Conservation (phyloP, 1,139 yeast species). For the Saccharomyces hybrid region DNA sequence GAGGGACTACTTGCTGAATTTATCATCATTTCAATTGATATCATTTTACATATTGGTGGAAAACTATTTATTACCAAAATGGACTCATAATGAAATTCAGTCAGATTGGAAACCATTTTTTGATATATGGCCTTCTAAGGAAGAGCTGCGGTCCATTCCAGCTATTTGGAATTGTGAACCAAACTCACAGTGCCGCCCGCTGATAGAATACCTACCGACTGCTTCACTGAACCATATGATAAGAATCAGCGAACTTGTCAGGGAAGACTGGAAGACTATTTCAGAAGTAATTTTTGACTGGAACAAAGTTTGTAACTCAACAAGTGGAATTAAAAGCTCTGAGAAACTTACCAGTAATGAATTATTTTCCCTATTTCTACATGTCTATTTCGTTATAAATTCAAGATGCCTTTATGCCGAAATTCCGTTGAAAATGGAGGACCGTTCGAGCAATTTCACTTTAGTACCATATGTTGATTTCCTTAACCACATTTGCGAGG, state of each 20-base stretch:
- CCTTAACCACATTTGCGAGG: constrained; percentile 62
- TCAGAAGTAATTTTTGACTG: constrained; percentile 15
- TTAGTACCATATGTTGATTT: constrained; percentile 90
- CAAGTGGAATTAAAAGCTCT: not conserved
- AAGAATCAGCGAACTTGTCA: constrained; percentile 16
- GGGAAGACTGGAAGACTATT: constrained; percentile 23
- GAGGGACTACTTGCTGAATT: constrained; percentile 16
- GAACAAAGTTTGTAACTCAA: constrained; percentile 13
- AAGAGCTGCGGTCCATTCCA: constrained; percentile 46
- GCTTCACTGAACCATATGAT: constrained; percentile 16
- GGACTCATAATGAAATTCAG: constrained; percentile 25
- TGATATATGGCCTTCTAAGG: constrained; percentile 45
- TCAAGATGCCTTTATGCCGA: constrained; percentile 84
- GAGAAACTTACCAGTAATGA: constrained; percentile 12
- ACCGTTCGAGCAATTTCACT: constrained; percentile 57
- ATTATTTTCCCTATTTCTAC: constrained; percentile 39
- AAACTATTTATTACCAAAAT: constrained; percentile 22
- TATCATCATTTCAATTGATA: constrained; percentile 38
- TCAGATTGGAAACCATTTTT: constrained; percentile 66
- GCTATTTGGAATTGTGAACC: constrained; percentile 39
- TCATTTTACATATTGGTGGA: constrained; percentile 46
- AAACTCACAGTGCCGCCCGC: constrained; percentile 5
- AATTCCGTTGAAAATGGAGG: constrained; percentile 44
- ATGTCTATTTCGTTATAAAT: constrained; percentile 84
- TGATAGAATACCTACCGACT: constrained; percentile 25